phyloP scores from a whole-genome alignment of 2,329 filamentous ascomycete species.

The Exophiala alcalophila region DNA sequence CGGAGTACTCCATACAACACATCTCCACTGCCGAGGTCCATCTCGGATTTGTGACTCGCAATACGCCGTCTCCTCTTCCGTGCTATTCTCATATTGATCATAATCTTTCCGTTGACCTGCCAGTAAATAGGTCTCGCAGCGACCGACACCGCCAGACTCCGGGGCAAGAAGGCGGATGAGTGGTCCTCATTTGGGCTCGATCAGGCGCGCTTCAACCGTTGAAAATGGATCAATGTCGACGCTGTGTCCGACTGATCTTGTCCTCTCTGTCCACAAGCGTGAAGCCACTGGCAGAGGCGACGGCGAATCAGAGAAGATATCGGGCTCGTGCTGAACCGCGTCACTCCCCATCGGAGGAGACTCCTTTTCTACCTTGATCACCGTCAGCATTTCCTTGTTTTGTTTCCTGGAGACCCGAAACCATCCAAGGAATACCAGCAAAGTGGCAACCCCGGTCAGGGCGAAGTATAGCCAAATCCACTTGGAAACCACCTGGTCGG shows the following conservation, averaged over 20 bases:
- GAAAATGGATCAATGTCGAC: conserved; percentile 4
- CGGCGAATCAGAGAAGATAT: neutral
- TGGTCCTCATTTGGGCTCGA: too few species aligned
- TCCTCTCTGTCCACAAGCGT: conserved; percentile 1
- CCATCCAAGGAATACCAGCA: conserved; percentile 11
- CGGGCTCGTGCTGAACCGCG: neutral
- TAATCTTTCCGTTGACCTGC: too few species aligned
- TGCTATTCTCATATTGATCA: too few species aligned
- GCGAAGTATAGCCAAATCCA: conserved; percentile 22
- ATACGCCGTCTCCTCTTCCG: too few species aligned
- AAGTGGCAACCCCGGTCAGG: conserved; percentile 9
- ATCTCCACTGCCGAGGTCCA: too few species aligned
- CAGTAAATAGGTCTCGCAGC: too few species aligned
- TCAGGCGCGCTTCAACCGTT: too few species aligned
- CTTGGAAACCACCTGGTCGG: conserved; percentile 14
- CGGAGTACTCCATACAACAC: too few species aligned
- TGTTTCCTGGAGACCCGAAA: conserved; percentile 7
- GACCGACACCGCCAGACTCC: too few species aligned
- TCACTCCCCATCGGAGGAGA: neutral
- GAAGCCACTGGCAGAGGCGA: neutral
- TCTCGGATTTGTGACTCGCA: too few species aligned
- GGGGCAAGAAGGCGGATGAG: too few species aligned
- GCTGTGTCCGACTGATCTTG: conserved; percentile 2
- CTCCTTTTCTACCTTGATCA: conserved; percentile 1
- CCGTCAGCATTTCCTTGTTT: conserved; percentile 6